Conservation (phyloP, 1,139 yeast species). For the Pichia sp. region DNA sequence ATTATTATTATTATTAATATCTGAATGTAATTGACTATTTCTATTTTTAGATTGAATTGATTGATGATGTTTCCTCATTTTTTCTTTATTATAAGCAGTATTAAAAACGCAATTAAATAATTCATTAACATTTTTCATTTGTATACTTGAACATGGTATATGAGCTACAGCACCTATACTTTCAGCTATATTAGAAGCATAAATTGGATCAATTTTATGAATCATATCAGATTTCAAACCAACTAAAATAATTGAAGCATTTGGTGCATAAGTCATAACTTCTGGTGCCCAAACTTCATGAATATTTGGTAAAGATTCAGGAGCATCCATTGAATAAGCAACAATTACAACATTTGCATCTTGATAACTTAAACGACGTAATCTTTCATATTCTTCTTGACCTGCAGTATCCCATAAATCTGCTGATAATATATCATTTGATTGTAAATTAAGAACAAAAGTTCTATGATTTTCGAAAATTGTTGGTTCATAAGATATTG, state of each 20-base stretch:
- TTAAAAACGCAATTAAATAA: slow-evolving; percentile 48
- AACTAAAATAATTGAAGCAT: slow-evolving; percentile 65
- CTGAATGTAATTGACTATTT: not conserved
- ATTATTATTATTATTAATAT: not conserved
- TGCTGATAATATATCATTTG: slow-evolving; percentile 54
- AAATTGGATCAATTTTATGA: slow-evolving; percentile 27
- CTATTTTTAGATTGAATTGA: not conserved
- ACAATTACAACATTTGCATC: slow-evolving; percentile 70
- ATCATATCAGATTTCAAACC: slow-evolving; percentile 71
- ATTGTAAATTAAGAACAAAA: slow-evolving; percentile 36
- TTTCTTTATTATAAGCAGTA: slow-evolving; percentile 20
- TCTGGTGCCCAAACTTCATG: slow-evolving; percentile 85
- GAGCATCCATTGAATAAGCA: slow-evolving; percentile 67
- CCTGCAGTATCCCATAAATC: slow-evolving; percentile 86
- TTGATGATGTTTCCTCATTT: slow-evolving; percentile 6
- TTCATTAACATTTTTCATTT: slow-evolving; percentile 56
- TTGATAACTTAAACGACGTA: slow-evolving; percentile 78
- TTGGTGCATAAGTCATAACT: slow-evolving; percentile 75
- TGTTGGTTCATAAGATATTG: slow-evolving; percentile 78
- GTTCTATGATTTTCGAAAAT: slow-evolving; percentile 82
- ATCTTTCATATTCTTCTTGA: slow-evolving; percentile 82
- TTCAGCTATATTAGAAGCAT: slow-evolving; percentile 43
- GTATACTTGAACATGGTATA: slow-evolving; percentile 72
- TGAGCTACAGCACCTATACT: slow-evolving; percentile 72
- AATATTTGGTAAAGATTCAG: slow-evolving; percentile 63